phyloP scores from a whole-genome alignment of 2,329 filamentous ascomycete species.

The Ophiocordyceps camponoti-saundersi region DNA sequence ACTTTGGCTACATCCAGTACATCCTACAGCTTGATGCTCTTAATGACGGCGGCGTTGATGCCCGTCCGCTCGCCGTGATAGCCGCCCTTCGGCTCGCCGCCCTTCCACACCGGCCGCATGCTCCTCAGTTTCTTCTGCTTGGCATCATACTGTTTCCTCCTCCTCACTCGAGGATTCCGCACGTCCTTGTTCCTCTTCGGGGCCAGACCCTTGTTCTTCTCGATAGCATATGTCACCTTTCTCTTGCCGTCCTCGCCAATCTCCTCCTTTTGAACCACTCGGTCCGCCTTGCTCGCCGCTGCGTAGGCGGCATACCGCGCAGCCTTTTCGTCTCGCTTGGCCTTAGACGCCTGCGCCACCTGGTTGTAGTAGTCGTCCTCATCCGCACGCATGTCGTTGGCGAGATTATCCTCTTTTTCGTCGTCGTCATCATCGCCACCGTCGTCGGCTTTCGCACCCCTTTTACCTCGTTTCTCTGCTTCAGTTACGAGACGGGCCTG shows the following conservation, averaged over 20 bases:
- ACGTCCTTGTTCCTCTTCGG: constrained; percentile 87
- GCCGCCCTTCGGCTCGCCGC: constrained; percentile 65
- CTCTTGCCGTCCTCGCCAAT: constrained; percentile 75
- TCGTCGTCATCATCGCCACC: constrained; percentile 53
- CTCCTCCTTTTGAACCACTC: constrained; percentile 47
- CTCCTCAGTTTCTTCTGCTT: constrained; percentile 95
- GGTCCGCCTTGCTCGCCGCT: constrained; percentile 45
- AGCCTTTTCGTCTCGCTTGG: constrained; percentile 58
- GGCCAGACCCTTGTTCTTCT: constrained; percentile 93
- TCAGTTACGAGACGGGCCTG: constrained; percentile 77
- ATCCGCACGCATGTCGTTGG: constrained; percentile 34
- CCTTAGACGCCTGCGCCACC: constrained; percentile 50
- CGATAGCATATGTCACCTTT: constrained; percentile 81
- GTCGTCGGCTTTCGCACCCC: constrained; percentile 42
- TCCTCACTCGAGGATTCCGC: constrained; percentile 92
- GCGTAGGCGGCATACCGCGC: constrained; percentile 37
- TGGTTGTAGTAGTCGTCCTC: constrained; percentile 81
- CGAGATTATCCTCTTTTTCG: constrained; percentile 43
- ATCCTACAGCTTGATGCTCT: constrained; percentile 72
- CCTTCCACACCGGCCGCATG: constrained; percentile 73
- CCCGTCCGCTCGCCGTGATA: constrained; percentile 87
- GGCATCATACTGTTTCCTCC: constrained; percentile 87
- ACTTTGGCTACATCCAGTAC: no score
- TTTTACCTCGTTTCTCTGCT: constrained; percentile 66
- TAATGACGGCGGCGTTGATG: constrained; percentile 86